These are phyloP conservation scores for Dendrobium officinale DNA, from an alignment of 106 monocot species.

Conservation along the genomic window DNA sequence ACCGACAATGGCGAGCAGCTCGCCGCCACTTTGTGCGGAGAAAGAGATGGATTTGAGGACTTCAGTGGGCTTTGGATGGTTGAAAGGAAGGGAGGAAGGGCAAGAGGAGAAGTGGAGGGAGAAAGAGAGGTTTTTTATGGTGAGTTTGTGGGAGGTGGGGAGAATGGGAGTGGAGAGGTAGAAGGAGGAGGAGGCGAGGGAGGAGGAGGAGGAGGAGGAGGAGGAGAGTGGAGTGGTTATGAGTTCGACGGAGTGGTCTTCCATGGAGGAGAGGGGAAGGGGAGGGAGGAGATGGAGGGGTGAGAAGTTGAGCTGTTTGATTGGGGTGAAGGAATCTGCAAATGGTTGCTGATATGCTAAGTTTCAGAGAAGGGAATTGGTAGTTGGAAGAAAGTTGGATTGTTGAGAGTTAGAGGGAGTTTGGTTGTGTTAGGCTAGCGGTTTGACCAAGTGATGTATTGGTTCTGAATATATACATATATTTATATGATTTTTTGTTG, in stretches of 20 bases:
- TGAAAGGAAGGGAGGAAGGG: not conserved
- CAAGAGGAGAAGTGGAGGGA: not conserved
- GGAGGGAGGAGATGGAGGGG: not conserved
- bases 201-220: not conserved
- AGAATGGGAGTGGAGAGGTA: not conserved
- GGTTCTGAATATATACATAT: too few relatives aligned
- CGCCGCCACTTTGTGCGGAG: conserved; percentile 41
- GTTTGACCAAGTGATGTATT: not conserved
- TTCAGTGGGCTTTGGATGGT: conserved; percentile 9
- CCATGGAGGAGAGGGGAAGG: not conserved
- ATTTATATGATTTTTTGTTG: too few relatives aligned
- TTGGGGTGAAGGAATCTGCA: too few relatives aligned
- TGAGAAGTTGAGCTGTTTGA: not conserved
- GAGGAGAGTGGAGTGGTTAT: not conserved
- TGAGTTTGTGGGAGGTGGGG: not conserved
- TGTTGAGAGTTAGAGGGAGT: conserved; percentile 3
- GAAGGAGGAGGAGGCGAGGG: not conserved
- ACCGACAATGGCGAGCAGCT: conserved; percentile 83
- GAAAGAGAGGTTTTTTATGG: not conserved
- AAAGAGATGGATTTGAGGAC: conserved; percentile 75
- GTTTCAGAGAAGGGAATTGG: not conserved
- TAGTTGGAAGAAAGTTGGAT: not conserved
- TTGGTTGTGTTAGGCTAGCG: conserved; percentile 6
- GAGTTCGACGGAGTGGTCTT: conserved; percentile 2
- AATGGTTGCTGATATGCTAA: too few relatives aligned